Evolutionary conservation across 352 stramenopile species (phyloP), one percentile per base, ranked within the genome.

Genomic region (Globisporangium perplexum): DNA sequence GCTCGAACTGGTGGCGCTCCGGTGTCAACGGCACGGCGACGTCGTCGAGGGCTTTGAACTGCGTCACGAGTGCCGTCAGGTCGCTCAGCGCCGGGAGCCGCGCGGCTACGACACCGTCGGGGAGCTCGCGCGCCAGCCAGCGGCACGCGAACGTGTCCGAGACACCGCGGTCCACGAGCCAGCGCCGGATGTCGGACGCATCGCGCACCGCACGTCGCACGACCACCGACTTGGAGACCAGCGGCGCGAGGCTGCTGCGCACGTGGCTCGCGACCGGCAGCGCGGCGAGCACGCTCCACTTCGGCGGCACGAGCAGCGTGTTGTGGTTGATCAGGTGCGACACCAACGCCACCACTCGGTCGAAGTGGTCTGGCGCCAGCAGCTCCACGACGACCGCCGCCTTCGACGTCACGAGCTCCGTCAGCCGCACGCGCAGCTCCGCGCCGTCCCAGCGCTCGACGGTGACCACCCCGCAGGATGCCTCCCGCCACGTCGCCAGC

Each of bases 281-380:
- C 10, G 69, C 70, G 3, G 47, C 66, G 4, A 86, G 12, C 1
- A 82, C 15, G 44, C 76, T 72, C 77, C 77, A 86, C 35, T 78
- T 57, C 0, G 77, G 77, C 0, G 77, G 57, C 0, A 63, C 72
- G 1, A 86, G 53, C 39, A 85, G 35, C 15, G 72, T 67, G 44
- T 86, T 66, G 30, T 85, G 66, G 39, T 74, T 80, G 38, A 88
- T 73, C 10, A 82, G 26, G 8, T 69, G 60, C 3, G 77, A 86
- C 4, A 85, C 60, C 0, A 85, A 51, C 2, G 56, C 35, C 3
- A 85, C 43, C 3, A 75, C 58, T 4, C 31, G 10, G 18, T 82
- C 70, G 3, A 68, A 74, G 7, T 74, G 48, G 0, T 47, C 38
- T 0, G 65, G 15, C 3, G 69, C 46, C 1, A 73, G 42, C 6